phyloP scores from a whole-genome alignment of 2,329 filamentous ascomycete species.

The Ceratocystis eucalypticola region DNA sequence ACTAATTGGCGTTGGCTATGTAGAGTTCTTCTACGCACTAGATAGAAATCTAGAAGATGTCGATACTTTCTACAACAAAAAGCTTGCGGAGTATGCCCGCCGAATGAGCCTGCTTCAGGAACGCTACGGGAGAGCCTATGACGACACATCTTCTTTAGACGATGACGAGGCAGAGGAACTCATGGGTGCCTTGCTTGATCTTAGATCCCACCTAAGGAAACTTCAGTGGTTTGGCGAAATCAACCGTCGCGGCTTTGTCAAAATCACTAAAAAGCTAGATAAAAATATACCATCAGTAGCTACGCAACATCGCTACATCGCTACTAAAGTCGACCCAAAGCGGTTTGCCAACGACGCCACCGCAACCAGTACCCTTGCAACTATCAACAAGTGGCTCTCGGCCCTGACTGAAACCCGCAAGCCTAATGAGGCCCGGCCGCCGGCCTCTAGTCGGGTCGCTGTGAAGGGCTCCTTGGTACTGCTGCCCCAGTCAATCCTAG shows the following conservation, averaged over 20 bases:
- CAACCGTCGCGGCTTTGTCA: slow-evolving; percentile 86
- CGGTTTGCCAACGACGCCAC: slow-evolving; percentile 66
- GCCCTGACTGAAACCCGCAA: slow-evolving; percentile 51
- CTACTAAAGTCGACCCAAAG: slow-evolving; percentile 77
- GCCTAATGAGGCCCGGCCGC: slow-evolving; percentile 59
- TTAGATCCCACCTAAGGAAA: slow-evolving; percentile 76
- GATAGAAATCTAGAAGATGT: slow-evolving; percentile 97
- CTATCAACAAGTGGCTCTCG: slow-evolving; percentile 87
- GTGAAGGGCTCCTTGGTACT: slow-evolving; percentile 64
- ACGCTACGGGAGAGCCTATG: slow-evolving; percentile 63
- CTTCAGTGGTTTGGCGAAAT: slow-evolving; percentile 97
- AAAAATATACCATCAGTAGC: slow-evolving; percentile 72
- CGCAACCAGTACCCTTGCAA: slow-evolving; percentile 35
- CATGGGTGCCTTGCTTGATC: slow-evolving; percentile 75
- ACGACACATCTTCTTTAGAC: slow-evolving; percentile 60
- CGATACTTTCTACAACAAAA: slow-evolving; percentile 93
- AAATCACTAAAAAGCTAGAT: slow-evolving; percentile 97
- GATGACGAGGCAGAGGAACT: slow-evolving; percentile 84
- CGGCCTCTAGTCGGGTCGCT: slow-evolving; percentile 62
- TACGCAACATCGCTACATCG: slow-evolving; percentile 73
- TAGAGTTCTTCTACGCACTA: slow-evolving; percentile 93
- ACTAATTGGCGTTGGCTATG: slow-evolving; percentile 20
- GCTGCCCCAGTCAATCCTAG: slow-evolving; percentile 47
- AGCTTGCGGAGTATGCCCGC: slow-evolving; percentile 71
- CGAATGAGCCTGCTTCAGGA: slow-evolving; percentile 77